Base-by-base conservation (phyloP, 306 rosid genomes). In the Gillenia trifoliata region DNA sequence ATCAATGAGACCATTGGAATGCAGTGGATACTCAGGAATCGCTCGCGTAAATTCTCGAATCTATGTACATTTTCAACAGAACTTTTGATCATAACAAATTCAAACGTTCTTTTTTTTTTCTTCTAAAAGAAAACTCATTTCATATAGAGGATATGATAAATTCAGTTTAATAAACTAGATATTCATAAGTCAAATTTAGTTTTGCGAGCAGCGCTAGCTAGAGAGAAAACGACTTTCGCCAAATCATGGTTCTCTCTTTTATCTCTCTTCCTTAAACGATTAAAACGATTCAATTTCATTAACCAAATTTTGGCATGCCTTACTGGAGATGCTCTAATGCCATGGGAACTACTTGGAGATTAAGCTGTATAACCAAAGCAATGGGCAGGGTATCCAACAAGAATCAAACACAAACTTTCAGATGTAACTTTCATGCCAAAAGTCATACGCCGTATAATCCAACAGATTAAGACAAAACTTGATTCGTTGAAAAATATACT, bases 1-100 rank as follows among this genome's bases (percentile, higher is more conserved):
- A 2, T 86, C 80, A 20, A 90, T 69, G 0, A 86, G 74, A 0
- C 88, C 91, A 74, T 86, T 83, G 1, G 96, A 90, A 74, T 88
- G 96, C 19, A 88, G 43, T 4, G 91, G 89, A 29, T 77, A 86
- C 0, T 76, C 70, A 1, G 16, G 6, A 5, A 86, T 75, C 0
- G 63, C 89, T 8, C 47, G 5, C 0, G 8, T 23, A 40, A 89
- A 89, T 57, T 83, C 73, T 17, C 38, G 80, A 10, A 89, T 85
- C 91, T 89, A 71, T 55, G 23, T 15, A 61, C 54, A 28, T n/a
- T n/a, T 56, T 17, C 38, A 72, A 49, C 33, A 34, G 15, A n/a
- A 30, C 15, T 17, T 20, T 66, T 41, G 20, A 26, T 59, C 23
- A 22, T 66, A 66, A 65, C 30, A 66, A 64, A 64, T 64, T 34